These are phyloP conservation scores for Colletotrichum orchidophilum DNA, from an alignment of 2,329 filamentous ascomycete species.

Conservation along the genomic window DNA sequence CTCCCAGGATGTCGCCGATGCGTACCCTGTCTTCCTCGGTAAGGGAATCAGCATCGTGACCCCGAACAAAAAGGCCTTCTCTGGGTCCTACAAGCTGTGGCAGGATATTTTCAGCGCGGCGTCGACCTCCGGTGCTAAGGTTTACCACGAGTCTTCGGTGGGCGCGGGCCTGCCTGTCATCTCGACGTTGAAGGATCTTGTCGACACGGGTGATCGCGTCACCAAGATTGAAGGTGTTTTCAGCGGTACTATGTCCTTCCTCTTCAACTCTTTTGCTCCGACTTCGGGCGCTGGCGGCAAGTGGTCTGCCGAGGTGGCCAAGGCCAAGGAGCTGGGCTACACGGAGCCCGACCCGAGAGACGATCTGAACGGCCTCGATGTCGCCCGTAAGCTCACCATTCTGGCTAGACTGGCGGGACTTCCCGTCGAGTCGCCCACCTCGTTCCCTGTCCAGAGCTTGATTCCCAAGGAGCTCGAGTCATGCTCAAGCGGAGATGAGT, in stretches of 20 bases:
- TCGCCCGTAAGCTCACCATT: slow-evolving; percentile 96
- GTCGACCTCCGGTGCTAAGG: slow-evolving; percentile 74
- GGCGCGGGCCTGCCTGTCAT: slow-evolving; percentile 94
- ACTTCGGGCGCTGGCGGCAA: slow-evolving; percentile 77
- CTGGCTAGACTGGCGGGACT: slow-evolving; percentile 87
- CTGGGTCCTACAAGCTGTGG: slow-evolving; percentile 83
- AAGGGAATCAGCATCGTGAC: slow-evolving; percentile 91
- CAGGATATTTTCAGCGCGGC: slow-evolving; percentile 84
- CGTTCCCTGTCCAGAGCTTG: slow-evolving; percentile 93
- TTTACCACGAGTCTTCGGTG: slow-evolving; percentile 96
- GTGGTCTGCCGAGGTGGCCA: slow-evolving; percentile 91
- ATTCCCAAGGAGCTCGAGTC: slow-evolving; percentile 89
- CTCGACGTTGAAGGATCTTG: slow-evolving; percentile 91
- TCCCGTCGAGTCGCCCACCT: slow-evolving; percentile 81
- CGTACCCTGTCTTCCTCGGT: slow-evolving; percentile 83
- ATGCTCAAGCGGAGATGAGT: slow-evolving; percentile 81
- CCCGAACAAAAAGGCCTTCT: slow-evolving; percentile 99
- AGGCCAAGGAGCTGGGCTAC: slow-evolving; percentile 93
- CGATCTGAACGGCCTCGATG: slow-evolving; percentile 87
- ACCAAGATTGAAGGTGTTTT: slow-evolving; percentile 97
- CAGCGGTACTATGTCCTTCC: slow-evolving; percentile 96
- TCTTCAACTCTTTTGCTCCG: slow-evolving; percentile 97
- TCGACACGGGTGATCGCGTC: slow-evolving; percentile 91
- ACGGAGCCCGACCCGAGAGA: slow-evolving; percentile 89
- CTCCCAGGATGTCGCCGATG: slow-evolving; percentile 83